These are phyloP conservation scores for Lactarius tabidus DNA, from an alignment of 768 basidiomycete genomes.

Conservation along the genomic window DNA sequence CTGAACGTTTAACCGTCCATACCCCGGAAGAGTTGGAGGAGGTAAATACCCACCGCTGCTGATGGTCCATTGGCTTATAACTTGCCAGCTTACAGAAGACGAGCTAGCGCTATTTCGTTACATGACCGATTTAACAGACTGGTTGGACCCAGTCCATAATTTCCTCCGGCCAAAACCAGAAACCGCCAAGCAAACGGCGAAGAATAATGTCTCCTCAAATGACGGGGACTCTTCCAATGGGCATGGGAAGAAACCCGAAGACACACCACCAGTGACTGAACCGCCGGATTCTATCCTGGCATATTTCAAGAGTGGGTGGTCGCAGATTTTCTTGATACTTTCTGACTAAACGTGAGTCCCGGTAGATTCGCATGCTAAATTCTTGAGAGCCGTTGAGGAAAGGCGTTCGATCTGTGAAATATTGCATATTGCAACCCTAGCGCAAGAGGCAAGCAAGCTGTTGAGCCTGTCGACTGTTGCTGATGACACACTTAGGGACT, in stretches of 20 bases:
- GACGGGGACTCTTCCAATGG: conserved; percentile 55
- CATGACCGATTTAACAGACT: conserved; percentile 58
- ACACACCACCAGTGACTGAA: conserved; percentile 60
- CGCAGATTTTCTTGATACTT: background rate
- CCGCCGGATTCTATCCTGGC: conserved; percentile 49
- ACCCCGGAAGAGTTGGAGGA: conserved; percentile 52
- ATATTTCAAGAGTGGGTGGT: conserved; percentile 51
- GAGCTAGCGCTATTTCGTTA: conserved; percentile 58
- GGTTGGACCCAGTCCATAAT: conserved; percentile 76
- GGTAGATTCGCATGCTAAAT: conserved; percentile 53
- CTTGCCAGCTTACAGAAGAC: conserved; percentile 56
- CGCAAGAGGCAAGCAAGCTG: conserved; percentile 57
- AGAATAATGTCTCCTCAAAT: conserved; percentile 64
- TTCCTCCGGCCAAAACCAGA: conserved; percentile 72
- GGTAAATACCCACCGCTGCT: conserved; percentile 35
- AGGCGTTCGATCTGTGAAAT: conserved; percentile 46
- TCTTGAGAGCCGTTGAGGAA: conserved; percentile 42
- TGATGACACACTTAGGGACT: conserved; percentile 49
- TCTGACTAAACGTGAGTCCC: background rate
- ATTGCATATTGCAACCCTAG: conserved; percentile 69
- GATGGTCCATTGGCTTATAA: conserved; percentile 8
- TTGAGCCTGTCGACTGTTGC: background rate
- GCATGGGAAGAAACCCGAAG: conserved; percentile 64
- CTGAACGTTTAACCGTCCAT: conserved; percentile 52
- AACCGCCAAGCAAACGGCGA: conserved; percentile 67